Evolutionary conservation across 441 rosid species (phyloP).

Genomic region (Sinapis alba): DNA sequence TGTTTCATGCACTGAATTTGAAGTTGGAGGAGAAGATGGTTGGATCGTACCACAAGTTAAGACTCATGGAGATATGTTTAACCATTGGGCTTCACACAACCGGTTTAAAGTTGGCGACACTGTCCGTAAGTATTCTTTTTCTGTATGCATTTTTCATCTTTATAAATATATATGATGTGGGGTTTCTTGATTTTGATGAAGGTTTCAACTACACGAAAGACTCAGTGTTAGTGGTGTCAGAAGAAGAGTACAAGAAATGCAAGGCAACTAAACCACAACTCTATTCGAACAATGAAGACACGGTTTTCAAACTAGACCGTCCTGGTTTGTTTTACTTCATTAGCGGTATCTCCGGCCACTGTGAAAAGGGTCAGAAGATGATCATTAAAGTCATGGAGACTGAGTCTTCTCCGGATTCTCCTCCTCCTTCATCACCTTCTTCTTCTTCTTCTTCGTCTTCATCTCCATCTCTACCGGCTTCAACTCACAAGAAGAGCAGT

Average conservation of each 20-base stretch:
- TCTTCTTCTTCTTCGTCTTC: neutral
- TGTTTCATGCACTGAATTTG: constrained; percentile 47
- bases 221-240: constrained; percentile 71
- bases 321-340: constrained; percentile 82
- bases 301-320: constrained; percentile 54
- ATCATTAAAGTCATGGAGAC: constrained; percentile 68
- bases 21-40: constrained; percentile 62
- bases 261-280: constrained; percentile 67
- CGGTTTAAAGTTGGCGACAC: constrained; percentile 74
- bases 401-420: constrained; percentile 14
- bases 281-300: constrained; percentile 80
- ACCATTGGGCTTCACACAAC: constrained; percentile 81
- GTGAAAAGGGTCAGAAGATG: constrained; percentile 79
- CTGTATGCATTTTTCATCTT: neutral
- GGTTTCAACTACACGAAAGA: constrained; percentile 79
- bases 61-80: constrained; percentile 49
- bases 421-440: constrained; percentile 5
- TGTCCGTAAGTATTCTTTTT: constrained; percentile 50
- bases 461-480: constrained; percentile 7
- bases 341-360: constrained; percentile 75
- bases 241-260: constrained; percentile 80
- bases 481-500: constrained; percentile 36
- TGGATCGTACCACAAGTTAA: constrained; percentile 55
- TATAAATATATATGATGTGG: neutral
- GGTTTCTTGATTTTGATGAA: constrained; percentile 25